Conservation (phyloP, 1,284 basidiomycete genomes). For the Tilletia caries region DNA sequence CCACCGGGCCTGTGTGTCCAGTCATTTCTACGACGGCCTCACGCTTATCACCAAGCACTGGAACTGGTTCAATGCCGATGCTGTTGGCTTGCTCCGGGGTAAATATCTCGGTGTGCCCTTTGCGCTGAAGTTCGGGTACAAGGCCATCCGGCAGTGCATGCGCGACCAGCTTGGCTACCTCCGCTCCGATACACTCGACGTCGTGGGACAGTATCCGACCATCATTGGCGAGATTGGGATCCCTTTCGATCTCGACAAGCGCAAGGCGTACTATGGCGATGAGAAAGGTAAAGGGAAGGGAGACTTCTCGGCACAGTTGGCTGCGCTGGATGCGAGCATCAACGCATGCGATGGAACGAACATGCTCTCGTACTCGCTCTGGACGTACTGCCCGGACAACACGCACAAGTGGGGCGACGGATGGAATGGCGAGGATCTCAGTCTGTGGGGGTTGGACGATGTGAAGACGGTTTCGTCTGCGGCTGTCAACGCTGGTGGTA, state of each 20-base stretch:
- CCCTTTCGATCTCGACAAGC: constrained; percentile 85
- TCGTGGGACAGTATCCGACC: constrained; percentile 72
- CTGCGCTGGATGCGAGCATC: constrained; percentile 84
- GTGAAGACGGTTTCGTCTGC: constrained; percentile 42
- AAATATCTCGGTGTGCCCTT: constrained; percentile 66
- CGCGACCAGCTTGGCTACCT: constrained; percentile 80
- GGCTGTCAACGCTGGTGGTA: background rate
- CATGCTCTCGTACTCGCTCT: constrained; percentile 76
- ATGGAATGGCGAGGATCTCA: constrained; percentile 95
- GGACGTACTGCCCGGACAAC: constrained; percentile 78
- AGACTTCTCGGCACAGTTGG: constrained; percentile 75
- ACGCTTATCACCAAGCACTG: constrained; percentile 59
- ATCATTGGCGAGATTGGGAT: constrained; percentile 94
- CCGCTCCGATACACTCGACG: constrained; percentile 65
- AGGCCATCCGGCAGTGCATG: constrained; percentile 74
- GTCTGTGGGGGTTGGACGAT: constrained; percentile 77
- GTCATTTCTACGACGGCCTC: constrained; percentile 93
- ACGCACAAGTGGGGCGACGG: constrained; percentile 86
- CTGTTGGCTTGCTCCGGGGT: constrained; percentile 70
- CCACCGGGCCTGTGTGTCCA: constrained; percentile 73
- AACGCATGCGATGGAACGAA: constrained; percentile 84
- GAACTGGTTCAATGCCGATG: constrained; percentile 82
- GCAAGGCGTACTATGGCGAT: constrained; percentile 64
- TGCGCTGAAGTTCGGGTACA: constrained; percentile 68
- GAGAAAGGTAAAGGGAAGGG: constrained; percentile 37